Evolutionary conservation across 148 eudicot species (phyloP).

Genomic region (Chenopodium quinoa): DNA sequence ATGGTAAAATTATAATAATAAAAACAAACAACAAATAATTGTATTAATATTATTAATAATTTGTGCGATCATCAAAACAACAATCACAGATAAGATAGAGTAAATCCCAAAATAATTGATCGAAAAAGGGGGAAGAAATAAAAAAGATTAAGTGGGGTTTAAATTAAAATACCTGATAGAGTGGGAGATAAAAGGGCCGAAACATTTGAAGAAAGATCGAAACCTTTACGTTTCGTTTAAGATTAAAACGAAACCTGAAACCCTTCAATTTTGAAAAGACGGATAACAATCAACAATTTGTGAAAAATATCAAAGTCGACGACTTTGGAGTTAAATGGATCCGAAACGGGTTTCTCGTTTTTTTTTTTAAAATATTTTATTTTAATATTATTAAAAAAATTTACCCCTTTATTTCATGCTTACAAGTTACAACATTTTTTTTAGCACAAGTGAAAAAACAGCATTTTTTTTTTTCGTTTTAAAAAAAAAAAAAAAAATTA

Average conservation of each 20-base stretch:
- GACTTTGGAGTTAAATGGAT: slow-evolving; percentile 6
- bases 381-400: too few relatives aligned
- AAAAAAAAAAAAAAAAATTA: too few relatives aligned
- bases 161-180: slow-evolving; percentile 14
- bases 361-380: neutral
- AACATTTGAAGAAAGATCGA: slow-evolving; percentile 18
- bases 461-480: too few relatives aligned
- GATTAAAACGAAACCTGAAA: neutral
- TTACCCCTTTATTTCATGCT: too few relatives aligned
- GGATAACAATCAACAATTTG: neutral
- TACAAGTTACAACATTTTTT: too few relatives aligned
- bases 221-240: slow-evolving; percentile 35
- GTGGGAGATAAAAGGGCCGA: neutral
- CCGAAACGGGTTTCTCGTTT: slow-evolving; percentile 26
- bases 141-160: neutral
- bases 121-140: neutral
- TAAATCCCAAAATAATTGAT: neutral
- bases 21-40: neutral
- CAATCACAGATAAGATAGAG: neutral
- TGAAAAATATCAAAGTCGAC: neutral
- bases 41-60: neutral
- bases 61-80: neutral
- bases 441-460: too few relatives aligned
- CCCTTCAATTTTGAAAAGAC: slow-evolving; percentile 20
- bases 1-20: neutral